Conservation (phyloP, 768 basidiomycete species). For the Chiua virens region DNA sequence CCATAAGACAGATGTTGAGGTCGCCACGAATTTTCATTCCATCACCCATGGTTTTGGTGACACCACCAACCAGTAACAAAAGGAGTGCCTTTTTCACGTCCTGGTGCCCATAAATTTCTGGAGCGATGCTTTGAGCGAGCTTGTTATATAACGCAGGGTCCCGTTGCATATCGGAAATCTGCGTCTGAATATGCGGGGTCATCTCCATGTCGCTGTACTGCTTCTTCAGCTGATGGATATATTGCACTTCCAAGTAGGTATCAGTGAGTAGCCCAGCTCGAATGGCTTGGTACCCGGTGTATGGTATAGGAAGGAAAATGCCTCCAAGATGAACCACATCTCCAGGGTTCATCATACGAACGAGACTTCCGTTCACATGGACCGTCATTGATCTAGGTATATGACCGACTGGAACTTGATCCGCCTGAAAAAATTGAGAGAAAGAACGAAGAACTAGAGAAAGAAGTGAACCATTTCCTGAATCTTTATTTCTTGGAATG, state of each 20-base stretch:
- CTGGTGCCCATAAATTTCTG: slow-evolving; percentile 96
- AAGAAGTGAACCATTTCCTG: slow-evolving; percentile 84
- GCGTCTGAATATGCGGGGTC: slow-evolving; percentile 76
- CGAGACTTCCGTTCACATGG: slow-evolving; percentile 89
- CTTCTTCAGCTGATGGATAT: slow-evolving; percentile 94
- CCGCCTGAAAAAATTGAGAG: slow-evolving; percentile 56
- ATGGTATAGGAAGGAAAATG: slow-evolving; percentile 95
- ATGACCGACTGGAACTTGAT: slow-evolving; percentile 99
- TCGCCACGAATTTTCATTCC: slow-evolving; percentile 99
- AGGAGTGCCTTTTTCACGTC: slow-evolving; percentile 97
- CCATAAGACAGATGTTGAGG: slow-evolving; percentile 97
- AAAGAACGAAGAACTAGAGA: background rate
- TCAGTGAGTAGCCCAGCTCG: slow-evolving; percentile 96
- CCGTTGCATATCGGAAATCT: slow-evolving; percentile 63
- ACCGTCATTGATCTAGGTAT: slow-evolving; percentile 98
- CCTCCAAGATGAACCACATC: slow-evolving; percentile 96
- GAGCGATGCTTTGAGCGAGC: slow-evolving; percentile 91
- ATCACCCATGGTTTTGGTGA: slow-evolving; percentile 92
- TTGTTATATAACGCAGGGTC: slow-evolving; percentile 86
- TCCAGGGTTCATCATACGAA: slow-evolving; percentile 90
- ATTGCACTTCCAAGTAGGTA: slow-evolving; percentile 91
- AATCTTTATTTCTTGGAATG: slow-evolving; percentile 98
- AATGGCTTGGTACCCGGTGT: slow-evolving; percentile 95
- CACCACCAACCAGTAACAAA: slow-evolving; percentile 90
- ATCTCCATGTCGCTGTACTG: slow-evolving; percentile 95